Evolutionary conservation across 1,284 basidiomycete species (phyloP).

Genomic region (Agaricales sp.): DNA sequence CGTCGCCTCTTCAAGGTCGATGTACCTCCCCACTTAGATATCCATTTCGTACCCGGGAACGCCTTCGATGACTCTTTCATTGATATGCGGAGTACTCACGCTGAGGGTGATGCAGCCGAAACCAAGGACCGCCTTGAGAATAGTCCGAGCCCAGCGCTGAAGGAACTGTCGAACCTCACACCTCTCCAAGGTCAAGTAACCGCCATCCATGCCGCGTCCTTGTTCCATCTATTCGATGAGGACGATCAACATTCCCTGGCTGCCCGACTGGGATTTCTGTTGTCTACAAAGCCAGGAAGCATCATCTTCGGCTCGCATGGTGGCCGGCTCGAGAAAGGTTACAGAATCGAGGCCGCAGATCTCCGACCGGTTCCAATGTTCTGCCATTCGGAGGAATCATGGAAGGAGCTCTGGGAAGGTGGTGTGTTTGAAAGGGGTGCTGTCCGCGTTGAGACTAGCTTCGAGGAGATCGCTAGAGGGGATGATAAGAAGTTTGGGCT

Average conservation of each 20-base stretch:
- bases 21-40: conserved; percentile 20
- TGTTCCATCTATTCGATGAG: conserved; percentile 42
- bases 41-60: conserved; percentile 26
- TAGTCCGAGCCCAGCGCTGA: conserved; percentile 17
- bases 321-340: conserved; percentile 14
- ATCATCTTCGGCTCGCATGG: conserved; percentile 22
- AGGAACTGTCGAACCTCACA: conserved; percentile 21
- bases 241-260: conserved; percentile 29
- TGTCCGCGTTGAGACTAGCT: conserved; percentile 18
- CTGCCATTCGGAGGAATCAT: conserved; percentile 17
- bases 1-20: conserved; percentile 13
- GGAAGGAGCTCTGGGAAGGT: too few relatives aligned
- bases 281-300: conserved; percentile 20
- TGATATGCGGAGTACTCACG: conserved; percentile 8
- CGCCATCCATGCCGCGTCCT: conserved; percentile 30
- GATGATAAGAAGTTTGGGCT: background rate
- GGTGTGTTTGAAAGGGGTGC: conserved; percentile 20
- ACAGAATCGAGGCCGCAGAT: conserved; percentile 4
- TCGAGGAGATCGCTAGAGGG: background rate
- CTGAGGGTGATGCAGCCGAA: too few relatives aligned
- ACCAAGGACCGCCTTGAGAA: conserved; percentile 15
- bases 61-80: conserved; percentile 22
- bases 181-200: conserved; percentile 32
- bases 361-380: conserved; percentile 5
- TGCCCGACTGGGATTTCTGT: conserved; percentile 24